phyloP scores from a whole-genome alignment of 2,329 filamentous ascomycete species.

The Paecilomyces variotii region DNA sequence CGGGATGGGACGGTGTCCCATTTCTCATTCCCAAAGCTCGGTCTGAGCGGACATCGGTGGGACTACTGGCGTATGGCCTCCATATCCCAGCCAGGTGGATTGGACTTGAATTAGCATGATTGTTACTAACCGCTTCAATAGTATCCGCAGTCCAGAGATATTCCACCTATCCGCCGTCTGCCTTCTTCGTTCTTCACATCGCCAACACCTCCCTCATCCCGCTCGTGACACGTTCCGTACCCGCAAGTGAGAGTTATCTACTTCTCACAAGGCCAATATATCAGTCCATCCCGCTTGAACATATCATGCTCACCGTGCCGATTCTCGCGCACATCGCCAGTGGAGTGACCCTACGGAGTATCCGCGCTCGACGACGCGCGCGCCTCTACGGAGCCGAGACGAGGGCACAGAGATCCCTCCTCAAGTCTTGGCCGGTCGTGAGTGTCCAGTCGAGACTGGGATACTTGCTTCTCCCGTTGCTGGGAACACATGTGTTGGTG shows the following conservation, averaged over 20 bases:
- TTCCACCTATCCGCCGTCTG: slow-evolving; percentile 74
- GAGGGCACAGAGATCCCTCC: slow-evolving; percentile 37
- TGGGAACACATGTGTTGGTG: slow-evolving; percentile 63
- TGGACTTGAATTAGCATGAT: background rate
- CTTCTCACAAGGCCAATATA: slow-evolving; percentile 89
- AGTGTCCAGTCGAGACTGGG: slow-evolving; percentile 65
- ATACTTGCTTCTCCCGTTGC: slow-evolving; percentile 58
- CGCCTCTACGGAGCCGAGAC: slow-evolving; percentile 66
- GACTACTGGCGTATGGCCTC: slow-evolving; percentile 63
- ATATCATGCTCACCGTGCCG: slow-evolving; percentile 68
- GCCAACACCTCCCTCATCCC: slow-evolving; percentile 77
- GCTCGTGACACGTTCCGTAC: slow-evolving; percentile 62
- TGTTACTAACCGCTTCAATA: slow-evolving; percentile 23
- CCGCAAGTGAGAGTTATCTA: slow-evolving; percentile 73
- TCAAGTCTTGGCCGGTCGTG: slow-evolving; percentile 59
- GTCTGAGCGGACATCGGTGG: slow-evolving; percentile 61
- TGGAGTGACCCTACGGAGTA: slow-evolving; percentile 67
- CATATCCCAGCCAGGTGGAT: background rate
- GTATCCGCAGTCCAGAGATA: slow-evolving; percentile 76
- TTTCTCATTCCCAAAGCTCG: slow-evolving; percentile 26
- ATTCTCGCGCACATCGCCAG: slow-evolving; percentile 67
- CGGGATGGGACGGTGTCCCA: slow-evolving; percentile 6
- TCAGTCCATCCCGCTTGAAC: slow-evolving; percentile 73
- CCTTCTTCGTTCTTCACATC: slow-evolving; percentile 70
- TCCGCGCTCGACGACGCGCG: slow-evolving; percentile 64